Conservation (phyloP, 768 basidiomycete species). For the Amanita thiersii region DNA sequence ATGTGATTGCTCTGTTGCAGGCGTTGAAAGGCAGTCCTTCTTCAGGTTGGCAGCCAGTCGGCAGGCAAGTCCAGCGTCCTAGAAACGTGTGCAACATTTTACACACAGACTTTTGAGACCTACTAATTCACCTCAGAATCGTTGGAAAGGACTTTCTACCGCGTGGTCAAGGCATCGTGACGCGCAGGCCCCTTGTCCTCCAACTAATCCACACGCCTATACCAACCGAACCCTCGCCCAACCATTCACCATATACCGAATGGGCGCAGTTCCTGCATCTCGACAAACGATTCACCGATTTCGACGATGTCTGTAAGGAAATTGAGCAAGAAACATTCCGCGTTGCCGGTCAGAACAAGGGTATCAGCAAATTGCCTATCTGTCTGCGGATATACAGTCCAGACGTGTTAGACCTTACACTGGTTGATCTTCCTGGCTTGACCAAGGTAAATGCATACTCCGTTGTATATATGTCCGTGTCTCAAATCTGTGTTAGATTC, state of each 20-base stretch:
- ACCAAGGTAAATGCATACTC: conserved; percentile 66
- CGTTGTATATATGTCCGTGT: neutral
- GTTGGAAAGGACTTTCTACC: conserved; percentile 91
- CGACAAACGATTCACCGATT: conserved; percentile 96
- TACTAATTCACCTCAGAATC: conserved; percentile 43
- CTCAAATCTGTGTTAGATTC: conserved; percentile 47
- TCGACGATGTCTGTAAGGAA: conserved; percentile 87
- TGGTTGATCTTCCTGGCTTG: conserved; percentile 94
- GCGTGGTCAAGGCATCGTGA: conserved; percentile 90
- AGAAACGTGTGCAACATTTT: conserved; percentile 67
- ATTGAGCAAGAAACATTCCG: conserved; percentile 97
- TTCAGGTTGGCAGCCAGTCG: conserved; percentile 91
- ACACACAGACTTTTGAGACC: neutral
- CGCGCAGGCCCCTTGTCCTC: conserved; percentile 88
- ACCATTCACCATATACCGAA: conserved; percentile 54
- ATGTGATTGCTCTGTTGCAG: neutral
- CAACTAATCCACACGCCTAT: conserved; percentile 91
- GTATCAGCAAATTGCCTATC: conserved; percentile 93
- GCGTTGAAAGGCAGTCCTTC: conserved; percentile 9
- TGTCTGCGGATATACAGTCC: conserved; percentile 94
- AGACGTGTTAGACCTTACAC: conserved; percentile 87
- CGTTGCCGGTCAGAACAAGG: conserved; percentile 98
- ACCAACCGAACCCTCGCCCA: conserved; percentile 37
- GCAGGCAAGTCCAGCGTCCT: conserved; percentile 94
- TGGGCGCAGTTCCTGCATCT: conserved; percentile 98